Base-by-base conservation (phyloP, 75 land plant genomes). In the Sequoiadendron giganteum region DNA sequence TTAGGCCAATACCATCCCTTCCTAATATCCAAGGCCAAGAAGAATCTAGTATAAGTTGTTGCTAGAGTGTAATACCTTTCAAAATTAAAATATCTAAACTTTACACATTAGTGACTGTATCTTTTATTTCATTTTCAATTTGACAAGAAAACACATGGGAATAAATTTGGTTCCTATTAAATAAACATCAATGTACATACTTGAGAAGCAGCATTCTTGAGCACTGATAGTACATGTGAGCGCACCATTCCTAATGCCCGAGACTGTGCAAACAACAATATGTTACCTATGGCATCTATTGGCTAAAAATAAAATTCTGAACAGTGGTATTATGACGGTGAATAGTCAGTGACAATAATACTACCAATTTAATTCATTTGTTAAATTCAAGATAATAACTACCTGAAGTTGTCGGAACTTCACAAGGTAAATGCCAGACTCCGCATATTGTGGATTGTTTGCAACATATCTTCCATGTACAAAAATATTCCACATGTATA, bases 351-450 rank as follows among this genome's bases (percentile, higher is more conserved):
- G 19, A 79, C 21, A 42, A 40, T 40, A 79, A 82, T 28, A 7
- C n/a, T 14, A 82, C 49, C 32, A 82, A 7, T 45, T 42, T 10
- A 28, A 28, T 45, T n/a, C 10, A 45, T n/a, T 3, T 32, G 38
- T 30, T 21, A 56, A 11, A 48, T 28, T 48, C 54, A 40, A 84
- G 47, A 34, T 34, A 54, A n/a, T 72, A 36, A 76, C 25, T 88
- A 95, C 99, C 99, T 97, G 99, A 15, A 96, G 92, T 88, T 98
- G 99, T 70, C 94, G 94, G 85, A 98, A 98, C 84, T 98, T 98
- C 42, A 97, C 94, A 88, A 95, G 92, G 86, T 98, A 97, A 76
- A 98, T 97, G 89, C 92, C 89, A 58, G 99, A 97, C 89, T 98
- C 99, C 45, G 99, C 99, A 92, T 98, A 97, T 73, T 98, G 99